A percentile compares a stretch with the other conserved stretches of the same genome.
These are phyloP conservation scores for Peronospora belbahrii DNA, from an alignment of 352 stramenopile species.

Conservation along the genomic window DNA sequence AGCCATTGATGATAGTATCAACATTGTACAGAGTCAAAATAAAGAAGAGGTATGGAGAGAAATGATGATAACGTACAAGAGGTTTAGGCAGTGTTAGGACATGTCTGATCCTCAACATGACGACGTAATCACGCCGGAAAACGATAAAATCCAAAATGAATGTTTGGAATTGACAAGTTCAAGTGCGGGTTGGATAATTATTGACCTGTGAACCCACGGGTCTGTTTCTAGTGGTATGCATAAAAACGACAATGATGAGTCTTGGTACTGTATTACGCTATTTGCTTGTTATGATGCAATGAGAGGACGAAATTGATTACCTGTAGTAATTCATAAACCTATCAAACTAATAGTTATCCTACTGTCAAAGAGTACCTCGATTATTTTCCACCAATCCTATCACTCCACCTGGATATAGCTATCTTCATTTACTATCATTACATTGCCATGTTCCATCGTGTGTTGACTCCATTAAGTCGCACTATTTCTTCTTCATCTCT, in stretches of 20 bases:
- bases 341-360: too few relatives aligned
- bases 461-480: constrained; percentile 9
- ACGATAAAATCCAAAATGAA: constrained; percentile 14
- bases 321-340: too few relatives aligned
- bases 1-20: background rate
- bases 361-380: too few relatives aligned
- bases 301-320: too few relatives aligned
- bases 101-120: constrained; percentile 15
- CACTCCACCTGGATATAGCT: constrained; percentile 16
- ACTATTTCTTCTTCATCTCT: background rate
- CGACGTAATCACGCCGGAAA: background rate
- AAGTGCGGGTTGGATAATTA: constrained; percentile 7
- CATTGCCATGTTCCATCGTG: constrained; percentile 15
- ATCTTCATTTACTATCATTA: constrained; percentile 1
- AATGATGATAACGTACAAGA: constrained; percentile 3
- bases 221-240: too few relatives aligned
- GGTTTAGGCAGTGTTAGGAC: constrained; percentile 17
- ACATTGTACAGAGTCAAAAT: too few relatives aligned
- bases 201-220: too few relatives aligned
- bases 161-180: constrained; percentile 12
- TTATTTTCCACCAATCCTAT: constrained; percentile 19
- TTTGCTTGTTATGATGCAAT: too few relatives aligned
- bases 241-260: too few relatives aligned
- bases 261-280: too few relatives aligned
- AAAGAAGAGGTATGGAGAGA: background rate